These are phyloP conservation scores for Allantophomopsis lycopodina DNA, from an alignment of 2,329 filamentous ascomycete genomes.

Conservation along the genomic window DNA sequence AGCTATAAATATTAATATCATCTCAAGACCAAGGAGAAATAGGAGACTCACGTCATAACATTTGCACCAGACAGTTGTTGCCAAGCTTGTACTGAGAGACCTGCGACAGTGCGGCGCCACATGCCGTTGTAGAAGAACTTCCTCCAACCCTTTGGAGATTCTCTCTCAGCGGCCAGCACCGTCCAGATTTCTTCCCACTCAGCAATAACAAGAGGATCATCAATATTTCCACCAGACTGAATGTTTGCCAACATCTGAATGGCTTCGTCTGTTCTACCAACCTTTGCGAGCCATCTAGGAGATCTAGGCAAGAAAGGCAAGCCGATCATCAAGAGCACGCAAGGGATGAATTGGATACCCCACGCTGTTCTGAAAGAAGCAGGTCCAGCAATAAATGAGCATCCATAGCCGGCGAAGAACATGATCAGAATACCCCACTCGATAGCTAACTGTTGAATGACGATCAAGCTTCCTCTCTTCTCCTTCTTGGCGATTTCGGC, in stretches of 20 bases:
- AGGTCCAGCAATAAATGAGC: constrained; percentile 25
- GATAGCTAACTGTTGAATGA: constrained; percentile 30
- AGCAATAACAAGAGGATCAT: constrained; percentile 39
- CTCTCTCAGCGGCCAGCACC: constrained; percentile 16
- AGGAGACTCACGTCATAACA: constrained; percentile 8
- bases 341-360: constrained; percentile 32
- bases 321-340: constrained; percentile 25
- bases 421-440: constrained; percentile 33
- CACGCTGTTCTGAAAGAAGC: constrained; percentile 36
- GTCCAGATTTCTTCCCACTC: constrained; percentile 40
- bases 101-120: constrained; percentile 42
- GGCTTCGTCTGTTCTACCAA: constrained; percentile 30
- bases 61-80: constrained; percentile 12
- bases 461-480: constrained; percentile 26
- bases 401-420: constrained; percentile 33
- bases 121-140: constrained; percentile 37
- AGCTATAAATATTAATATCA: constrained; percentile 5
- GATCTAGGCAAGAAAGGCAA: constrained; percentile 31
- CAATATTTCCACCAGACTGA: constrained; percentile 38
- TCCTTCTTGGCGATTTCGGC: constrained; percentile 37
- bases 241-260: constrained; percentile 36
- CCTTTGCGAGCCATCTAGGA: constrained; percentile 34
- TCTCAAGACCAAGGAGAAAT: no score
- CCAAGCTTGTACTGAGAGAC: constrained; percentile 31
- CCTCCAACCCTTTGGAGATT: constrained; percentile 19